Conservation (phyloP, 306 rosid species). For the Pyrus communis region DNA sequence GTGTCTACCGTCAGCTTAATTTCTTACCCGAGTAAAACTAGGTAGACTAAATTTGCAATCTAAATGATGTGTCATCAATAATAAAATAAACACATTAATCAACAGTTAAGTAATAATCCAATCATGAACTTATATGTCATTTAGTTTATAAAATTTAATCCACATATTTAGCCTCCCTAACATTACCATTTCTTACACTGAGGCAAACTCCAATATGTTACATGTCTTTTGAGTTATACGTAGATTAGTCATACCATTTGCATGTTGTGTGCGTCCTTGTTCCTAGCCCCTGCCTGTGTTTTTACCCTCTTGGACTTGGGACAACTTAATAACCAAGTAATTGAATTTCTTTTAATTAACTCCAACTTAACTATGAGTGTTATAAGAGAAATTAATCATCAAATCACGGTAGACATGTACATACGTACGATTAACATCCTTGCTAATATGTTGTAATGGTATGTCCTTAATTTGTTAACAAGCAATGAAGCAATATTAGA, state of each 20-base stretch:
- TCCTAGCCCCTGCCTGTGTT: slow-evolving; percentile 17
- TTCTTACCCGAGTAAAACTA: not conserved
- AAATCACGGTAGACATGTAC: not conserved
- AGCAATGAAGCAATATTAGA: not conserved
- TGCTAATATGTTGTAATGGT: not conserved
- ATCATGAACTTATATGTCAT: too few species aligned
- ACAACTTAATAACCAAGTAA: not conserved
- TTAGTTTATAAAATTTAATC: too few species aligned
- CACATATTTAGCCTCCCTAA: too few species aligned
- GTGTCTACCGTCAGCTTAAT: slow-evolving; percentile 4
- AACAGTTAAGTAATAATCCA: too few species aligned
- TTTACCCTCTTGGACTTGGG: slow-evolving; percentile 16
- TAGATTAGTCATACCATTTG: slow-evolving; percentile 11
- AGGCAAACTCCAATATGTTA: slow-evolving; percentile 31
- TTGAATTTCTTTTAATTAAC: not conserved
- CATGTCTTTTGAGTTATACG: slow-evolving; percentile 34
- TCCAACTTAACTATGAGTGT: not conserved
- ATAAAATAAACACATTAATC: too few species aligned
- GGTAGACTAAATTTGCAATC: too few species aligned
- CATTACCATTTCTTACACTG: slow-evolving; percentile 8
- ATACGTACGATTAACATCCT: not conserved
- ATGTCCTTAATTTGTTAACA: not conserved
- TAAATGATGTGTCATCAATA: too few species aligned
- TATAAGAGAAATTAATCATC: not conserved
- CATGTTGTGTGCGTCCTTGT: slow-evolving; percentile 36